Evolutionary conservation across 1,284 basidiomycete species (phyloP).

Genomic region (Sanghuangporus sanghuang): DNA sequence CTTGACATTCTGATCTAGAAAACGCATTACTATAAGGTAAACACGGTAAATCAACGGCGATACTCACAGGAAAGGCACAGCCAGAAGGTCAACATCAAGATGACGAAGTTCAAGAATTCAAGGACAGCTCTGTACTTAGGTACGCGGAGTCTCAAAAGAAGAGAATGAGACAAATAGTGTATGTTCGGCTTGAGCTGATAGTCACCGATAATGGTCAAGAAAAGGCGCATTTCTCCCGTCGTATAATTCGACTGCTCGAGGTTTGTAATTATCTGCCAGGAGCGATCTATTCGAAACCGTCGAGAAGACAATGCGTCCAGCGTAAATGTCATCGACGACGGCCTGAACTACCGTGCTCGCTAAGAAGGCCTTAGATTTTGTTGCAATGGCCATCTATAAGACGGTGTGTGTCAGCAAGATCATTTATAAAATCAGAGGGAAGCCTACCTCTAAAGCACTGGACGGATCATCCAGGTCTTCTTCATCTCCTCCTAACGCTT

Average conservation of each 20-base stretch:
- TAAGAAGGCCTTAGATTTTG: conserved; percentile 73
- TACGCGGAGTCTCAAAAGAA: conserved; percentile 57
- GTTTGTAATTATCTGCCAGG: conserved; percentile 83
- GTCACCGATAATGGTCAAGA: conserved; percentile 75
- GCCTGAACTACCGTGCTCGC: conserved; percentile 77
- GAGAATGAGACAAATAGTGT: not conserved
- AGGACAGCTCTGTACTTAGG: conserved; percentile 76
- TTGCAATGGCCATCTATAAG: conserved; percentile 77
- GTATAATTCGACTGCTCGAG: conserved; percentile 69
- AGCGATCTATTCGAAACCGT: conserved; percentile 64
- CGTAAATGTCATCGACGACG: conserved; percentile 78
- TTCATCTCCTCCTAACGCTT: conserved; percentile 48
- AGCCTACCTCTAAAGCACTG: conserved; percentile 73
- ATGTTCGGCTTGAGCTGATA: not conserved
- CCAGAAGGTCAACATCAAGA: conserved; percentile 68
- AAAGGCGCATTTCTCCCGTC: conserved; percentile 69
- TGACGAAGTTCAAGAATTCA: conserved; percentile 72
- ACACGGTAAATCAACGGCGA: not conserved
- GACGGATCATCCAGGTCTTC: conserved; percentile 55
- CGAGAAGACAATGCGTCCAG: conserved; percentile 66
- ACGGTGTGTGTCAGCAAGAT: not conserved
- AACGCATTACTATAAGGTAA: conserved; percentile 7
- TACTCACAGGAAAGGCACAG: conserved; percentile 64
- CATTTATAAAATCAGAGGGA: not conserved
- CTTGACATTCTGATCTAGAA: conserved; percentile 49